phyloP scores from a whole-genome alignment of 257 asterid species.

The Solanum dulcamara region DNA sequence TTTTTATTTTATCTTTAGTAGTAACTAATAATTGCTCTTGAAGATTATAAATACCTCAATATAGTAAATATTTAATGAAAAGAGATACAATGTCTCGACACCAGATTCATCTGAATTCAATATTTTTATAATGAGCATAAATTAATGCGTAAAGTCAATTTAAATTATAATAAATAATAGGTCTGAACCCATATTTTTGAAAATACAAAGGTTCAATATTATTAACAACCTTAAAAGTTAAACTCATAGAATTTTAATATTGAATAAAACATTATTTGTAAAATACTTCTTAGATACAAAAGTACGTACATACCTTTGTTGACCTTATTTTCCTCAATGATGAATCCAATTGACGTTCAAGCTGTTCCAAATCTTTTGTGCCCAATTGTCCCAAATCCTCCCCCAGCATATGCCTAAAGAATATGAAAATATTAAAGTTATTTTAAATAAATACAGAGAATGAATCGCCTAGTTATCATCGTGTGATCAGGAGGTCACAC shows the following conservation, averaged over 20 bases:
- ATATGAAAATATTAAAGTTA: neutral
- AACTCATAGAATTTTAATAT: neutral
- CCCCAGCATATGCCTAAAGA: slow-evolving; percentile 46
- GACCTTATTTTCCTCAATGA: slow-evolving; percentile 42
- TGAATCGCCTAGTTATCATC: neutral
- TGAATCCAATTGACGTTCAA: slow-evolving; percentile 44
- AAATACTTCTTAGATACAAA: neutral
- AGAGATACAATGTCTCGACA: no score
- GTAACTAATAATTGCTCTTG: no score
- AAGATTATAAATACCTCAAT: no score
- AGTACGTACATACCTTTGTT: slow-evolving; percentile 31
- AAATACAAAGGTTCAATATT: neutral
- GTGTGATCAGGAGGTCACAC: neutral
- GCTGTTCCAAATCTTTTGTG: slow-evolving; percentile 43
- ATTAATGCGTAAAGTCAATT: no score
- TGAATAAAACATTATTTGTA: neutral
- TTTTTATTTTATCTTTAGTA: no score
- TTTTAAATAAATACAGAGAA: neutral
- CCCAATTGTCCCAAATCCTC: slow-evolving; percentile 47
- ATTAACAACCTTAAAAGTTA: neutral
- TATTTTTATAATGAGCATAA: no score
- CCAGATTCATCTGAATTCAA: neutral
- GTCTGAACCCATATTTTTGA: neutral
- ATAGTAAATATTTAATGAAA: no score
- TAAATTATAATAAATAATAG: no score